Evolutionary conservation across 2,329 filamentous ascomycete species (phyloP), one percentile per base, ranked within the genome.

Genomic region (Dryadomyces quercivorus): DNA sequence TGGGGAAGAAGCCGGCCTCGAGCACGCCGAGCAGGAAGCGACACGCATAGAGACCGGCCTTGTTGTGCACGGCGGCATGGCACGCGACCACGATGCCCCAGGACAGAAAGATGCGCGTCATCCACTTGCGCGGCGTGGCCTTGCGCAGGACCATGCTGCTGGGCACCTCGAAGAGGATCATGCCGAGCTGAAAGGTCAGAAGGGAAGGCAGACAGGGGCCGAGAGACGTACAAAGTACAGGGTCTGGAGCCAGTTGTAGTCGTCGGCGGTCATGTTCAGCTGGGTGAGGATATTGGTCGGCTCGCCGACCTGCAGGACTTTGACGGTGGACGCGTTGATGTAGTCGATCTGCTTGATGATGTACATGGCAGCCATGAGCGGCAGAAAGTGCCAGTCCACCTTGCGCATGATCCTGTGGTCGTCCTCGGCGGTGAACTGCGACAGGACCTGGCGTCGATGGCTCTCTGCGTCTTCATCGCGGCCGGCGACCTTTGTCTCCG

Each of bases 61-160:
- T 10, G 61, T 69, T 4, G 69, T 64, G 3, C 69, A 66, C 26
- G 1, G 72, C 72, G 0, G 75, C 72, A 26, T 77, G 78, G n/a
- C 74, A 69, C 0, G 69, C 71, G 46, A 62, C 72, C 36, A 68
- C 68, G 53, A 65, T 64, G 16, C 62, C 73, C 66, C 62, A 75
- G 12, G 67, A 63, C 60, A 70, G 50, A 46, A 77, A 76, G 0
- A 72, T 72, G 0, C 66, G 63, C 0, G 50, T 50, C 15, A 53
- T 51, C 43, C 50, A 82, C 1, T 76, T 55, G 2, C 75, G 76
- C 1, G 79, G 79, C 34, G 80, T 66, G 3, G 74, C 68, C 0
- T 78, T 81, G 2, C 83, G 66, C 0, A 60, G 61, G 8, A 31
- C 26, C 55, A 83, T 68, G 57, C 84, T 84, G 0, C 78, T 81